A percentile compares a stretch with the other conserved stretches of the same genome.
Conservation (phyloP, 192 early-diverging fungal genomes). For the Fimicolochytrium jonesii region DNA sequence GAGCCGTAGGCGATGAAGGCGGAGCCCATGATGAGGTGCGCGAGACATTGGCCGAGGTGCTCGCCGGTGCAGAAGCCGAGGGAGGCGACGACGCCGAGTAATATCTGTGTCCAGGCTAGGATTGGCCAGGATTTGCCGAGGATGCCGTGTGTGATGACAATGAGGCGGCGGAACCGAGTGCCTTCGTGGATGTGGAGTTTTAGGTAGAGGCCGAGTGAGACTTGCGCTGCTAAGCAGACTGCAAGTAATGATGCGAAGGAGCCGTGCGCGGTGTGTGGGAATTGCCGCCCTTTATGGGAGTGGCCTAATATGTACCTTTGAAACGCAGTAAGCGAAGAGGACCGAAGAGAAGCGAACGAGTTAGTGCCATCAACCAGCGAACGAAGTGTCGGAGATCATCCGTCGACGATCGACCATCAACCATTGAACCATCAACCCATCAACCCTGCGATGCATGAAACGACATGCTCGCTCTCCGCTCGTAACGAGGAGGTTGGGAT, state of each 20-base stretch:
- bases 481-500: too few relatives aligned
- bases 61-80: not conserved
- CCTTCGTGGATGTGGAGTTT: conserved; percentile 9
- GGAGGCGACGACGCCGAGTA: conserved; percentile 1
- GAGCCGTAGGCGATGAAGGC: conserved; percentile 1
- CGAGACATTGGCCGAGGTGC: not conserved
- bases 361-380: too few relatives aligned
- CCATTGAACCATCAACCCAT: too few relatives aligned
- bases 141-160: not conserved
- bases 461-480: too few relatives aligned
- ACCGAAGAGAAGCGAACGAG: too few relatives aligned
- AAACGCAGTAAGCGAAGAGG: too few relatives aligned
- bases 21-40: conserved; percentile 9
- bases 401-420: too few relatives aligned
- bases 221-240: not conserved
- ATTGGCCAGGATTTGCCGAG: not conserved
- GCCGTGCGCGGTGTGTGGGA: not conserved
- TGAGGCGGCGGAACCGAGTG: not conserved
- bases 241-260: not conserved
- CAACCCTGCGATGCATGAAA: too few relatives aligned
- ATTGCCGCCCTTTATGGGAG: not conserved
- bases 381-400: too few relatives aligned
- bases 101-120: not conserved
- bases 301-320: not conserved
- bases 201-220: conserved; percentile 2